phyloP scores from a whole-genome alignment of 2,329 filamentous ascomycete species.

The Pseudocercospora musae region DNA sequence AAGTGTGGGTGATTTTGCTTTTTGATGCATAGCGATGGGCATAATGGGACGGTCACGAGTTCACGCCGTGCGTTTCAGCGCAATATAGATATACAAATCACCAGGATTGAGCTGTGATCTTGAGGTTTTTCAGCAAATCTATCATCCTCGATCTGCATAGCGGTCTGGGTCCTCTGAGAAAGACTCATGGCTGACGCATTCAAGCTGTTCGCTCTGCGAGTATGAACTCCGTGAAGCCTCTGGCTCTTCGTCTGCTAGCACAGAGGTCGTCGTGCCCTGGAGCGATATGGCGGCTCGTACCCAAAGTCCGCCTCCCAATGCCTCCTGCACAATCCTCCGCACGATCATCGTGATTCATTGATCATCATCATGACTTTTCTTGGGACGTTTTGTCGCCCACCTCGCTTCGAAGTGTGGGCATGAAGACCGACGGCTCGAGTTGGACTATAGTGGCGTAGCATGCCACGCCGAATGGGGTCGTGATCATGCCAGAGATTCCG shows the following conservation, averaged over 20 bases:
- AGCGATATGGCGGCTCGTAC: no score
- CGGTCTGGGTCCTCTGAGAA: background rate
- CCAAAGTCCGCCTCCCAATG: no score
- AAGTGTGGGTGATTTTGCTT: background rate
- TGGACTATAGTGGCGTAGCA: background rate
- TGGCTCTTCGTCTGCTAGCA: background rate
- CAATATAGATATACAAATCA: background rate
- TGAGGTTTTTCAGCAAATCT: background rate
- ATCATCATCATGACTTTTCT: background rate
- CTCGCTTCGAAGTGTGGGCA: background rate
- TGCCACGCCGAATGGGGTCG: background rate
- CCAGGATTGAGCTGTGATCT: background rate
- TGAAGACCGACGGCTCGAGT: background rate
- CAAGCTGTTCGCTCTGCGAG: background rate
- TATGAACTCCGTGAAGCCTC: background rate
- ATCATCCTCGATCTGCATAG: background rate
- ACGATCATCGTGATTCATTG: background rate
- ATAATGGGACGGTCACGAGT: background rate
- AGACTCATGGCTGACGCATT: background rate
- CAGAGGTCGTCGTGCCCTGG: background rate
- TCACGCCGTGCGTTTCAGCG: background rate
- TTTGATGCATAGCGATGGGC: constrained; percentile 10
- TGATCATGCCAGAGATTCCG: constrained; percentile 53
- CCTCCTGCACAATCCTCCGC: no score
- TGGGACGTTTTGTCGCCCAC: background rate